Evolutionary conservation across 2,329 filamentous ascomycete species (phyloP).

Genomic region (Escovopsis sp.): DNA sequence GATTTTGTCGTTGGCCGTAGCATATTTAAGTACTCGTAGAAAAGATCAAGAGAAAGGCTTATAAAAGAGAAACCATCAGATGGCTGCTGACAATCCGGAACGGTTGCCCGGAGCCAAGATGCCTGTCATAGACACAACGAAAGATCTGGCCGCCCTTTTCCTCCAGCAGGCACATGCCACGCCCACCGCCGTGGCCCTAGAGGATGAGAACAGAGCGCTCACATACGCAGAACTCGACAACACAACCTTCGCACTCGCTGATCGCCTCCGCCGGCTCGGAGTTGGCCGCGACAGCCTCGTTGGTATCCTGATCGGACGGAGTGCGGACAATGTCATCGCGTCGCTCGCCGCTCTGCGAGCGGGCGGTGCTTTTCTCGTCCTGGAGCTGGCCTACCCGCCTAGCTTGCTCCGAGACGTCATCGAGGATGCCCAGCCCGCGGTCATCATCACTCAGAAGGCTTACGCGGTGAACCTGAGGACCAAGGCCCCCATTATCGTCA

Average conservation of each 20-base stretch:
- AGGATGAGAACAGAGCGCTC: slow-evolving; percentile 51
- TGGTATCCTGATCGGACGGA: slow-evolving; percentile 60
- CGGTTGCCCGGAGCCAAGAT: slow-evolving; percentile 23
- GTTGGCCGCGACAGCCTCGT: slow-evolving; percentile 61
- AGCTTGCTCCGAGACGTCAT: slow-evolving; percentile 62
- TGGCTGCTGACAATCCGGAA: neutral
- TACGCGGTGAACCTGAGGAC: slow-evolving; percentile 52
- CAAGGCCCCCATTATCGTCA: slow-evolving; percentile 43
- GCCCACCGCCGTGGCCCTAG: slow-evolving; percentile 54
- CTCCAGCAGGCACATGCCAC: slow-evolving; percentile 51
- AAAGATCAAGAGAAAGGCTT: too few relatives aligned
- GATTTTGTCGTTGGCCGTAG: too few relatives aligned
- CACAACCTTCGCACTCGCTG: slow-evolving; percentile 49
- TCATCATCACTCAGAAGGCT: slow-evolving; percentile 52
- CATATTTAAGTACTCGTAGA: too few relatives aligned
- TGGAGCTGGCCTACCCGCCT: slow-evolving; percentile 66
- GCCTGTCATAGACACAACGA: slow-evolving; percentile 53
- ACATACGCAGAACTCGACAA: slow-evolving; percentile 61
- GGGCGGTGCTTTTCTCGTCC: slow-evolving; percentile 65
- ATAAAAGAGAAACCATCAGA: too few relatives aligned
- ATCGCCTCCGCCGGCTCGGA: slow-evolving; percentile 48
- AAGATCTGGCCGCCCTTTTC: slow-evolving; percentile 62
- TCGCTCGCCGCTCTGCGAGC: slow-evolving; percentile 65
- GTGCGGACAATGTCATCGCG: slow-evolving; percentile 65
- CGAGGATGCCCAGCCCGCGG: slow-evolving; percentile 56